Conservation (phyloP, 139 green algal species). For the Haematococcus lacustris region DNA sequence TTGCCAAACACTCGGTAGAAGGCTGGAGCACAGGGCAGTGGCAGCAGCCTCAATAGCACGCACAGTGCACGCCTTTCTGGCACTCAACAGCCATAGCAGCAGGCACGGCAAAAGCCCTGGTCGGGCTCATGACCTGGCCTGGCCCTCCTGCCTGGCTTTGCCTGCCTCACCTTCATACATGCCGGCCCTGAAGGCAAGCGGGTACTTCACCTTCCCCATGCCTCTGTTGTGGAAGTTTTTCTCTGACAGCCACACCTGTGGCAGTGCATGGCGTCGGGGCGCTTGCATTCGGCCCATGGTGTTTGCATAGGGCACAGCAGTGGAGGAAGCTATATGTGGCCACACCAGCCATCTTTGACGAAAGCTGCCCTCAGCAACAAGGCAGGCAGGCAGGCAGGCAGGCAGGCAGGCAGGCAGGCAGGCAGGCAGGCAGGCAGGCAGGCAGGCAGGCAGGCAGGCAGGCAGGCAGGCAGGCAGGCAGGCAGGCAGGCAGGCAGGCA, state of each 20-base stretch:
- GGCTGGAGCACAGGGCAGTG: not conserved
- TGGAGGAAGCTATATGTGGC: too few species aligned
- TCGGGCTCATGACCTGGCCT: not conserved
- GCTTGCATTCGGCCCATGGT: too few species aligned
- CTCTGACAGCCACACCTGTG: not conserved
- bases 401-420: too few species aligned
- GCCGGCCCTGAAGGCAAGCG: not conserved
- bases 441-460: too few species aligned
- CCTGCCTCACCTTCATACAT: not conserved
- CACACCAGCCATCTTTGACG: too few species aligned
- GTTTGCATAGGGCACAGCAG: too few species aligned
- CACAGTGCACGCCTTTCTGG: not conserved
- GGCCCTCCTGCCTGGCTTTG: not conserved
- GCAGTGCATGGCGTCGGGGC: too few species aligned
- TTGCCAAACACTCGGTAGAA: slow-evolving; percentile 6
- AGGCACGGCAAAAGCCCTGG: not conserved
- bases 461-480: too few species aligned
- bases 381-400: too few species aligned
- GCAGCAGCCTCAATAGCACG: not conserved
- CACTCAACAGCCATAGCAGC: not conserved
- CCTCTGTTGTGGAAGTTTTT: not conserved
- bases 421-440: too few species aligned
- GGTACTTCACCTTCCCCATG: not conserved
- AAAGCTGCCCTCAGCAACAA: too few species aligned
- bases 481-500: too few species aligned